Evolutionary conservation across 2,329 filamentous ascomycete species (phyloP), one percentile per base, ranked within the genome.

Genomic region (Orbilia blumenaviensis): DNA sequence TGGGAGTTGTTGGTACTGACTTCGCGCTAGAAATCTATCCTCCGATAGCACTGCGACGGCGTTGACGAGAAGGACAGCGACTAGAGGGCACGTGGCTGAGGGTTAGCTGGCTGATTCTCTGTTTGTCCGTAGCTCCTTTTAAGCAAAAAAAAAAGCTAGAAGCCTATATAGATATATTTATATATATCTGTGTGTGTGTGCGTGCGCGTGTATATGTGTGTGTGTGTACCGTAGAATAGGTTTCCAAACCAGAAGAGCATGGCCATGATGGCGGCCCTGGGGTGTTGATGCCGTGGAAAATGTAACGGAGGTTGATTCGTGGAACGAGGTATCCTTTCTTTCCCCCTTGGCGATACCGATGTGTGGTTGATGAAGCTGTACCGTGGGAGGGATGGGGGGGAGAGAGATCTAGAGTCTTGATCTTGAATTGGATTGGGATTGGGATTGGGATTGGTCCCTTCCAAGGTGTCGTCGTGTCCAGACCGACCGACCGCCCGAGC

Each of bases 21-120:
- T 93, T 84, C 92, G 89, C 69, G 85, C 80, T 25, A 81, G 78
- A 48, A 81, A 81, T 16, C 80, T 77, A 61, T 81, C 80, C 79
- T 81, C 94, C 80, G 93, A 96, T 79, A 98, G 91, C 82, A 97
- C 89, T 78, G 94, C 93, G 82, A 98, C 91, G 79, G 93, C 92
- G 84, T 99, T 99, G 84, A 95, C 90, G 82, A 98, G 88, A 81
- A 98, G 92, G 82, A 96, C 87, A 80, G 89, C 88, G 79, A 94
- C 92, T 93, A 81, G 21, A n/a, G n/a, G n/a, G 64, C 38, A 60
- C 62, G 69, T 58, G 54, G 48, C 1, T 12, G 21, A 16, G n/a
- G 16, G 71, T 68, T 76, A 76, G 63, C 38, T 74, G n/a, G 41
- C 23, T 10, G 21, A 12, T 18, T 34, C 16, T n/a, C n/a, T n/a